phyloP scores from a whole-genome alignment of 1,284 basidiomycete genomes.

The Boletus albobrunnescens region DNA sequence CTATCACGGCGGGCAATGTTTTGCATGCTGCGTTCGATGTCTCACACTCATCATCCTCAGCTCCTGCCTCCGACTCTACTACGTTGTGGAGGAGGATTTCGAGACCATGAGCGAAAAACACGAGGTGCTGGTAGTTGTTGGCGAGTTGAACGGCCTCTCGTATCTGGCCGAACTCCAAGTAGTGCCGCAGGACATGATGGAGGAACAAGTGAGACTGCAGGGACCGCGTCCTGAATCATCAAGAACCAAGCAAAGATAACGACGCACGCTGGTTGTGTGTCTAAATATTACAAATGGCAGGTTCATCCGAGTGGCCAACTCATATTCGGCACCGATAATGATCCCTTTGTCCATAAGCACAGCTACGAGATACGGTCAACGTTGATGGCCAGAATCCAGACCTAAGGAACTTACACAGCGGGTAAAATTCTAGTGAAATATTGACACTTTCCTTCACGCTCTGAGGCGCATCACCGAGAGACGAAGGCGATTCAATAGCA shows the following conservation, averaged over 20 bases:
- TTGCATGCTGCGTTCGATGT: conserved; percentile 24
- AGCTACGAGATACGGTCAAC: conserved; percentile 45
- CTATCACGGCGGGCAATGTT: conserved; percentile 67
- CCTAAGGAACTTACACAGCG: conserved; percentile 68
- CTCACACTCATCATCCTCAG: conserved; percentile 31
- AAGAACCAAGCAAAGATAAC: not conserved
- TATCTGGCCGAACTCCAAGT: conserved; percentile 70
- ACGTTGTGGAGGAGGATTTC: conserved; percentile 94
- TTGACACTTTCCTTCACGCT: conserved; percentile 90
- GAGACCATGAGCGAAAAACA: conserved; percentile 92
- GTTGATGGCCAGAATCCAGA: conserved; percentile 4
- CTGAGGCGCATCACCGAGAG: conserved; percentile 44
- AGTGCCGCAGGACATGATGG: conserved; percentile 85
- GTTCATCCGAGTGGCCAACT: conserved; percentile 71
- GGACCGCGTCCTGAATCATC: conserved; percentile 1
- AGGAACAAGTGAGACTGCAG: conserved; percentile 88
- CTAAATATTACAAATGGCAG: conserved; percentile 92
- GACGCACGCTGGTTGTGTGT: conserved; percentile 79
- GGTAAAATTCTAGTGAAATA: conserved; percentile 91
- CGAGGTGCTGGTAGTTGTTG: conserved; percentile 79
- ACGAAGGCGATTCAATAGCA: conserved; percentile 67
- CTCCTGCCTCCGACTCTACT: conserved; percentile 79
- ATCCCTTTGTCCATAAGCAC: conserved; percentile 99
- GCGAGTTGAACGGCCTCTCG: conserved; percentile 84
- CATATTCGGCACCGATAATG: conserved; percentile 93